Base-by-base conservation (phyloP, 2,329 filamentous ascomycete genomes). In the Ceratocystis smalleyi region DNA sequence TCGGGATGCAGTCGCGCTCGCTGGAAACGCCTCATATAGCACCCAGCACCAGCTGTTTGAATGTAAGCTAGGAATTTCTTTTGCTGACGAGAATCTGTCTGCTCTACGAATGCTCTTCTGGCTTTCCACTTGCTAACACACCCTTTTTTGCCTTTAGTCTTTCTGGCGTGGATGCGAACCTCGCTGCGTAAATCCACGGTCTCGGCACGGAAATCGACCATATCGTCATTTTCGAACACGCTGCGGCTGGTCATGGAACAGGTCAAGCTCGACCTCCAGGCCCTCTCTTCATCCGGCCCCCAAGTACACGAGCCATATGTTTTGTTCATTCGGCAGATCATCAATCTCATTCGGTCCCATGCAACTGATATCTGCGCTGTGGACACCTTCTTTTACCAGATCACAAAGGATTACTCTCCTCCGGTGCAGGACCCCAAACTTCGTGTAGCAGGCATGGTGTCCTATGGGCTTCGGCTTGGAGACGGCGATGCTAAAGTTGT, bases 331-430 rank as follows among this genome's bases (percentile, higher is more conserved):
- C 78, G 77, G 43, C 72, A 74, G 19, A 76, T 83, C 55, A 77
- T 84, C 64, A 76, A 75, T 2, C 72, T 83, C 30, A 79, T 84
- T 68, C 77, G 78, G 69, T 78, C 79, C 0, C 77, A 83, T 68
- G 79, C 77, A 3, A 72, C 77, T 27, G 80, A 81, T 59, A 76
- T 84, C 45, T 81, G 80, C 70, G 71, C 74, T 0, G 74, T 84
- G 3, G 80, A 84, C 68, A 70, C 73, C 1, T 84, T 80, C 70
- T 84, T 81, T 71, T 81, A 79, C 66, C 78, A 81, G 66, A 79
- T 81, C 68, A 81, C 76, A 69, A 75, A 73, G 45, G 80, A 81
- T 64, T 84, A 83, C 70, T 79, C 77, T 2, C 82, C 82, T 2
- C 77, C 81, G 0, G 69, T 73, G 12, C 76, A 82, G 64, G 82